Conservation (phyloP, 495 filamentous ascomycete genomes). For the Friedmanniomyces endolithicus region DNA sequence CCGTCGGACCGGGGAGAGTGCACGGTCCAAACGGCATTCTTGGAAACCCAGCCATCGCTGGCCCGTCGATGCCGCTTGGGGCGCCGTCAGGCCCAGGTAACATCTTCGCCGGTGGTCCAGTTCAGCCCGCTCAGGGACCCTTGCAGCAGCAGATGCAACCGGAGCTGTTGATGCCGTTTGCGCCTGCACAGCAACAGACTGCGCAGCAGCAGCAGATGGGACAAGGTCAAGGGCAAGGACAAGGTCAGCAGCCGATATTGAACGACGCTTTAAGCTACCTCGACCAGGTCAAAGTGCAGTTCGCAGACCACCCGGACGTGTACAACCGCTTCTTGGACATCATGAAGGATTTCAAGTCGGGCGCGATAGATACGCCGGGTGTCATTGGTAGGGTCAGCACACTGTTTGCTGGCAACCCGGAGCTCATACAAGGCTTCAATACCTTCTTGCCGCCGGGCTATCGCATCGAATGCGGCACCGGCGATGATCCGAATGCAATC, state of each 20-base stretch:
- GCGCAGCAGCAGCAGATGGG: constrained; percentile 21
- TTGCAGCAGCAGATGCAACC: constrained; percentile 36
- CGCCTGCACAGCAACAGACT: constrained; percentile 8
- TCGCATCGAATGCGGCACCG: constrained; percentile 86
- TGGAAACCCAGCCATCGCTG: constrained; percentile 49
- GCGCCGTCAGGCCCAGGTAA: constrained; percentile 51
- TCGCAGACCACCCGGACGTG: constrained; percentile 91
- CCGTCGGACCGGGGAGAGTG: constrained; percentile 50
- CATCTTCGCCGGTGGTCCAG: constrained; percentile 54
- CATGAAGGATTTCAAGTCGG: constrained; percentile 99
- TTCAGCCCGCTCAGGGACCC: constrained; percentile 47
- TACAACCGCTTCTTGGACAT: constrained; percentile 98
- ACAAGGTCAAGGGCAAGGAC: constrained; percentile 17
- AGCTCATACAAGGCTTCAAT: constrained; percentile 96
- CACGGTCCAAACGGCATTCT: constrained; percentile 81
- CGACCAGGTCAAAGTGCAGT: constrained; percentile 97
- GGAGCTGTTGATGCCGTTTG: constrained; percentile 28
- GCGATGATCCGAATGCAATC: constrained; percentile 87
- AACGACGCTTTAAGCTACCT: constrained; percentile 97
- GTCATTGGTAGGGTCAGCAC: constrained; percentile 94
- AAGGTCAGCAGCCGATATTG: constrained; percentile 86
- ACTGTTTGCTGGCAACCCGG: constrained; percentile 93
- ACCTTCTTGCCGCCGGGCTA: constrained; percentile 97
- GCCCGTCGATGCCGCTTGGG: constrained; percentile 45
- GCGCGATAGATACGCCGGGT: constrained; percentile 96